phyloP scores from a whole-genome alignment of 75 land plant species.

The Pinus taeda region DNA sequence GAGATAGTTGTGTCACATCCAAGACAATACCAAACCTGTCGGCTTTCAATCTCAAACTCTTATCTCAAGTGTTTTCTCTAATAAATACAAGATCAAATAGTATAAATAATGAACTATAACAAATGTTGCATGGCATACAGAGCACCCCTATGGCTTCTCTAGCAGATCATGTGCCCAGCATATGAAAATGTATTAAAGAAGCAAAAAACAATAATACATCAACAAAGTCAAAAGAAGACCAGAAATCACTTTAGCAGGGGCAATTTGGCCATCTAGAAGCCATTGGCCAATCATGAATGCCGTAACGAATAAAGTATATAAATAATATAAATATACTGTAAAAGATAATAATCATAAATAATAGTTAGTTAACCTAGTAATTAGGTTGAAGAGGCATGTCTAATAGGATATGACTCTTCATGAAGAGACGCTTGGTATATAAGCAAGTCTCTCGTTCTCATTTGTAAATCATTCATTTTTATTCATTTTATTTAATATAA shows the following conservation, averaged over 20 bases:
- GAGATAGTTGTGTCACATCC: not conserved
- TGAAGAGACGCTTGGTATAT: too few species aligned
- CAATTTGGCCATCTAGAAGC: constrained; percentile 73
- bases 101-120: not conserved
- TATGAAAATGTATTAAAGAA: not conserved
- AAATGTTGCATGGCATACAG: not conserved
- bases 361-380: too few species aligned
- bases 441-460: too few species aligned
- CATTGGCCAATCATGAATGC: constrained; percentile 76
- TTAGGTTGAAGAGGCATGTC: too few species aligned
- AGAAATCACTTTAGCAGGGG: constrained; percentile 38
- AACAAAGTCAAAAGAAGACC: not conserved
- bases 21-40: not conserved
- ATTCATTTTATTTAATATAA: too few species aligned
- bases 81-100: not conserved
- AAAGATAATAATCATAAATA: too few species aligned
- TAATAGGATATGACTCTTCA: too few species aligned
- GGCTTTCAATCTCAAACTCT: not conserved
- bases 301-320: too few species aligned
- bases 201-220: not conserved
- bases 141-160: too few species aligned
- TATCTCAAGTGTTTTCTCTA: not conserved
- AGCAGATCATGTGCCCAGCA: not conserved
- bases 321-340: too few species aligned
- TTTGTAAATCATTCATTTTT: too few species aligned